These are phyloP conservation scores for Brassica balearica DNA, from an alignment of 441 rosid genomes.

Conservation along the genomic window DNA sequence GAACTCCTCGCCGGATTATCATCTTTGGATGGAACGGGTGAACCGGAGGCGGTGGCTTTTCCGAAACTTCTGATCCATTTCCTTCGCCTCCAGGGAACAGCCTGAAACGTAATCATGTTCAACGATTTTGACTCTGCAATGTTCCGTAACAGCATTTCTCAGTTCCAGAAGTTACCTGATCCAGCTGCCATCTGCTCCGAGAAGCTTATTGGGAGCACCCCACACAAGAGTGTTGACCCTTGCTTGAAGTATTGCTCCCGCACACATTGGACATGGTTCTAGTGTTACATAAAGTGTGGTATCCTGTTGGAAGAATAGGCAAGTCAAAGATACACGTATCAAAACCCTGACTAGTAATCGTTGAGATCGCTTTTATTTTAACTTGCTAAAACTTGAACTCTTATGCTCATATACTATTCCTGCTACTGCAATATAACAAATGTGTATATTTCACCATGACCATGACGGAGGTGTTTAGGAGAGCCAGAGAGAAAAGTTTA, in stretches of 20 bases:
- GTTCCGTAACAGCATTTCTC: slow-evolving; percentile 4
- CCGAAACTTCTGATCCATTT: slow-evolving; percentile 50
- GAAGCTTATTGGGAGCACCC: slow-evolving; percentile 99
- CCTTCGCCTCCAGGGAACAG: slow-evolving; percentile 70
- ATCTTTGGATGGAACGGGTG: slow-evolving; percentile 98
- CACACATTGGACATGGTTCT: slow-evolving; percentile 99
- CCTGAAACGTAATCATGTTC: slow-evolving; percentile 51
- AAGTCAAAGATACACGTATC: not conserved
- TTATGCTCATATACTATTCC: slow-evolving; percentile 2
- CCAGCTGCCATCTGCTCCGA: slow-evolving; percentile 99
- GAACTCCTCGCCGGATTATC: slow-evolving; percentile 77
- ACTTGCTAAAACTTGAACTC: not conserved
- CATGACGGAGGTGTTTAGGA: not conserved
- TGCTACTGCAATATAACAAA: slow-evolving; percentile 18
- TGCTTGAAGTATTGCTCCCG: slow-evolving; percentile 99
- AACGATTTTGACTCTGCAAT: slow-evolving; percentile 4
- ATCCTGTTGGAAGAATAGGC: slow-evolving; percentile 53
- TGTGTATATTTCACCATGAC: not conserved
- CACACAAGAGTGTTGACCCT: slow-evolving; percentile 86
- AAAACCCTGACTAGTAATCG: not conserved
- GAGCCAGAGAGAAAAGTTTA: slow-evolving; percentile 43
- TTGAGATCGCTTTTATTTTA: not conserved
- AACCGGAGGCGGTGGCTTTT: slow-evolving; percentile 79
- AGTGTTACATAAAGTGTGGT: slow-evolving; percentile 91
- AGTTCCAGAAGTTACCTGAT: slow-evolving; percentile 60